Base-by-base conservation (phyloP, 805 yeast genomes). In the Wickerhamiella sergipiensis region DNA sequence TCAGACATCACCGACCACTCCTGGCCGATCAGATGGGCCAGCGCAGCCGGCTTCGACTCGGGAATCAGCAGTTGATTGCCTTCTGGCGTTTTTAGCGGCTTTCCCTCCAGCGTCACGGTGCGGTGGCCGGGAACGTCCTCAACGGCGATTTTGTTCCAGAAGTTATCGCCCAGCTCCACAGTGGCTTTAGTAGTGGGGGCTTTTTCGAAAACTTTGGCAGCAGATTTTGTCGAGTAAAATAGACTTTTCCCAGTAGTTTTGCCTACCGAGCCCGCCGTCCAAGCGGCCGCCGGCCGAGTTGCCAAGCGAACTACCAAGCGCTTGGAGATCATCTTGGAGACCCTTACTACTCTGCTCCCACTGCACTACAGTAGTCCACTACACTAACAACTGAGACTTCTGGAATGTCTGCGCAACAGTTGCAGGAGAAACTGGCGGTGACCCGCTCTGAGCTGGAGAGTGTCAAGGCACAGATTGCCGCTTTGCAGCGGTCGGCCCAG, bases 1-100 rank as follows among this genome's bases (percentile, higher is more conserved):
- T 61, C 51, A 2, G 90, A 77, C 51, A 92, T 68, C 42, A 76
- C 75, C 51, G 78, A 74, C 98, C 98, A 92, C 67, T 92, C 99
- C 61, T 86, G 86, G 40, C 80, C 80, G 38, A 92, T 71, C 59
- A 90, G 66, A 55, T 80, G 72, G 0, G 96, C 96, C 55, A 92
- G 69, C 9, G 78, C 67, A 6, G 61, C 47, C 2, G 59, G 53
- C 51, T 56, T 53, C 70, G 69, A 60, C 23, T 63, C 61, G 4
- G 95, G 95, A 13, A 92, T 67, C 0, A 77, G 67, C 48, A 92
- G 66, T 22, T 76, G 73, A 64, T 80, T 73, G 2, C 97, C 97
- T 48, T 80, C 66, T 0, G 97, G 95, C 1, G 97, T 90, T 62
- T 80, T 81, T 53, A 92, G 69, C 0, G 95, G 77, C 64, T 82